Percentiles rank a stretch among this genome's conserved stretches.
phyloP scores from a whole-genome alignment of 306 rosid genomes.

The Cajanus cajan region DNA sequence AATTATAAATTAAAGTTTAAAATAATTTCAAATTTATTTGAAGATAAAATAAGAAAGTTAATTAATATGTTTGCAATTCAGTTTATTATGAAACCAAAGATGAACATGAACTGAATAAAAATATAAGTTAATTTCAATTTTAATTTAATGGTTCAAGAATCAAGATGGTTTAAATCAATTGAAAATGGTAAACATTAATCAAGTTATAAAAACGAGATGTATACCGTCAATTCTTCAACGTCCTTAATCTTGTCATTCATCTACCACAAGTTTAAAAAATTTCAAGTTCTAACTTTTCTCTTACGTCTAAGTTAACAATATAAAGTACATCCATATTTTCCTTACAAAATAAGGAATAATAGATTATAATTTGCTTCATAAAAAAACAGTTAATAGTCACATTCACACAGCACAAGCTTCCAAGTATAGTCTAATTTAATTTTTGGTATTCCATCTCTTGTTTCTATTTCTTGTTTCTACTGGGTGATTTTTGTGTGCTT shows the following conservation, averaged over 20 bases:
- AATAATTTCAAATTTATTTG: not conserved
- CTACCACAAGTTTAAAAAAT: not conserved
- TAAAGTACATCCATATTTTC: not conserved
- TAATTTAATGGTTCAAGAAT: too few species aligned
- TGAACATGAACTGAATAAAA: not conserved
- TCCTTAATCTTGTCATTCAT: not conserved
- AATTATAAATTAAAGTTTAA: not conserved
- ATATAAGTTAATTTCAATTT: not conserved
- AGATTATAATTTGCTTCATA: not conserved
- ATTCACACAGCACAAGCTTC: not conserved
- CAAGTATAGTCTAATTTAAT: not conserved
- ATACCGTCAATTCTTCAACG: not conserved
- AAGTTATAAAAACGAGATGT: too few species aligned
- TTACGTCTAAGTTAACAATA: not conserved
- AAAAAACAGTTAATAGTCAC: not conserved
- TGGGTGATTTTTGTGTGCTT: not conserved
- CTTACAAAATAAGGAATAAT: not conserved
- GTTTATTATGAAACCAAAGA: not conserved
- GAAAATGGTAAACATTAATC: too few species aligned
- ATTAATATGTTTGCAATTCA: not conserved
- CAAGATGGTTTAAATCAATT: too few species aligned
- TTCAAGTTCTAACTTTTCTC: not conserved
- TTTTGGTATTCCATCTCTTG: not conserved
- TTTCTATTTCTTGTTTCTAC: not conserved
- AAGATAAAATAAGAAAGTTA: not conserved